phyloP scores from a whole-genome alignment of 163 green algal genomes.

The Chloroidium sp. region DNA sequence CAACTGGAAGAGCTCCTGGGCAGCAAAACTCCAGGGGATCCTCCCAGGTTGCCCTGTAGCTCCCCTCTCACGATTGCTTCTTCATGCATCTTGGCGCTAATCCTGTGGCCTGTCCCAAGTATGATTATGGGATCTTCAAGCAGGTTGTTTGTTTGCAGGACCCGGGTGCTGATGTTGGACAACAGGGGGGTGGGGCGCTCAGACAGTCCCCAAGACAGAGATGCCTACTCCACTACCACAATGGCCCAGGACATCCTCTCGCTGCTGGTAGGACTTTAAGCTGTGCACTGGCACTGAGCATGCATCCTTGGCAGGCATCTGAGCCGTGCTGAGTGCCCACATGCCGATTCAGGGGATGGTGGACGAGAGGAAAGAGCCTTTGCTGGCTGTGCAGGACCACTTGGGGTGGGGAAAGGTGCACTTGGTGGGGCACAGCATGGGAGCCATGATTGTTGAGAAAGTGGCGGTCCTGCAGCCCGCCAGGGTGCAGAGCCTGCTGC shows the following conservation, averaged over 20 bases:
- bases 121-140: too few relatives aligned
- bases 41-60: background rate
- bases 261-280: slow-evolving; percentile 35
- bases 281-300: background rate
- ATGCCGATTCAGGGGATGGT: background rate
- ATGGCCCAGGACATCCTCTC: slow-evolving; percentile 50
- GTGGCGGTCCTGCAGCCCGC: slow-evolving; percentile 34
- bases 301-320: background rate
- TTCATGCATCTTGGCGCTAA: background rate
- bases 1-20: slow-evolving; percentile 25
- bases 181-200: slow-evolving; percentile 52
- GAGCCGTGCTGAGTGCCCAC: background rate
- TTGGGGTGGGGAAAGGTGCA: slow-evolving; percentile 45
- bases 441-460: slow-evolving; percentile 50
- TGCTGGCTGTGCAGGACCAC: slow-evolving; percentile 31
- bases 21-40: background rate
- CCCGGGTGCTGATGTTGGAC: slow-evolving; percentile 35
- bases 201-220: slow-evolving; percentile 17
- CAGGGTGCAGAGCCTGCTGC: slow-evolving; percentile 30
- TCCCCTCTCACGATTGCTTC: slow-evolving; percentile 2
- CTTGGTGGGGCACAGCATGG: slow-evolving; percentile 57
- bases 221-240: slow-evolving; percentile 35
- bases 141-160: background rate
- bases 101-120: background rate
- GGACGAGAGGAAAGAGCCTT: background rate